Conservation (phyloP, 306 rosid genomes). For the Inga oerstediana region DNA sequence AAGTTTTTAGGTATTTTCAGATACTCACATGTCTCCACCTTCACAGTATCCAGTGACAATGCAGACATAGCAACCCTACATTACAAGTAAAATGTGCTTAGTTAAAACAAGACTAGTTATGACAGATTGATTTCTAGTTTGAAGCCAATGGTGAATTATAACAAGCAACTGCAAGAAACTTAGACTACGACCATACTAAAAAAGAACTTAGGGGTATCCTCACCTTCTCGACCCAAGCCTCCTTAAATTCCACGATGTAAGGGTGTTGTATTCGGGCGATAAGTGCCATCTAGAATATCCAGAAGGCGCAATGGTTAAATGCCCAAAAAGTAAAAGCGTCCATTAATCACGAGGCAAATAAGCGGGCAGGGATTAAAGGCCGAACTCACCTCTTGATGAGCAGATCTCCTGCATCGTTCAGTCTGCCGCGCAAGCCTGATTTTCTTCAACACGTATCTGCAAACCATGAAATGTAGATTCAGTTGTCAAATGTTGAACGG, state of each 20-base stretch:
- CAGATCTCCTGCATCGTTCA: slow-evolving; percentile 95
- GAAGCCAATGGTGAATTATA: slow-evolving; percentile 12
- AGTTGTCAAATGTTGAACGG: slow-evolving; percentile 19
- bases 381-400: slow-evolving; percentile 93
- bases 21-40: slow-evolving; percentile 99
- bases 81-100: slow-evolving; percentile 34
- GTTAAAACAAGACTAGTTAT: slow-evolving; percentile 18
- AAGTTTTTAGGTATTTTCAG: slow-evolving; percentile 24
- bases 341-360: slow-evolving; percentile 26
- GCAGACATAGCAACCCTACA: slow-evolving; percentile 99
- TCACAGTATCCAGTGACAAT: slow-evolving; percentile 99
- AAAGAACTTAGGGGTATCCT: slow-evolving; percentile 24
- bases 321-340: slow-evolving; percentile 13
- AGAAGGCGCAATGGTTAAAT: slow-evolving; percentile 27
- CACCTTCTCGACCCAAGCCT: slow-evolving; percentile 99
- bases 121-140: slow-evolving; percentile 23
- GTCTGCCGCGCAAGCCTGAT: slow-evolving; percentile 99
- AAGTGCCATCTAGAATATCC: slow-evolving; percentile 80
- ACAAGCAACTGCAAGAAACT: slow-evolving; percentile 23
- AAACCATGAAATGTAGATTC: slow-evolving; percentile 38
- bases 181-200: slow-evolving; percentile 9
- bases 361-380: slow-evolving; percentile 14
- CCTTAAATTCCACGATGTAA: slow-evolving; percentile 91
- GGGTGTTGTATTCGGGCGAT: slow-evolving; percentile 97
- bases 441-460: slow-evolving; percentile 97